phyloP scores from a whole-genome alignment of 805 yeast species.

The Novakomyces olei region DNA sequence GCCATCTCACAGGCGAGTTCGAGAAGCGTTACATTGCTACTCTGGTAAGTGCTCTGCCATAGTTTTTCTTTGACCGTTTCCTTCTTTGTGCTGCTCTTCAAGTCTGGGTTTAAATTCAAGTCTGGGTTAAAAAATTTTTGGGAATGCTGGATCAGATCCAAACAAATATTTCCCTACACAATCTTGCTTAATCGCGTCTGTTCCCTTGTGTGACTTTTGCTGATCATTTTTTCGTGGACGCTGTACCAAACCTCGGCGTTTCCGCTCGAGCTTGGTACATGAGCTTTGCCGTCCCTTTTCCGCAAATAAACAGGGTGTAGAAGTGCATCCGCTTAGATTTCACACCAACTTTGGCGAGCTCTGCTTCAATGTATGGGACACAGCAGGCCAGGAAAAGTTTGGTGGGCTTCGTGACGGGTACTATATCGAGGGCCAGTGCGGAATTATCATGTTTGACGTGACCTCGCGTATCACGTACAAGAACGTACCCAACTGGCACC shows the following conservation, averaged over 20 bases:
- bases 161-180: no score
- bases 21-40: constrained; percentile 92
- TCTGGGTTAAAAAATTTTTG: no score
- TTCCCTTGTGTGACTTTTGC: no score
- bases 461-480: constrained; percentile 98
- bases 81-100: no score
- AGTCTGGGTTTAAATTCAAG: no score
- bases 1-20: constrained; percentile 98
- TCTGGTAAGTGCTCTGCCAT: constrained; percentile 3
- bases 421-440: constrained; percentile 99
- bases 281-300: no score
- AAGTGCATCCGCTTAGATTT: constrained; percentile 95
- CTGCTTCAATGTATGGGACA: constrained; percentile 98
- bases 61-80: no score
- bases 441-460: constrained; percentile 98
- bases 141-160: no score
- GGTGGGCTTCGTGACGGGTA: constrained; percentile 99
- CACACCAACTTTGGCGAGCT: constrained; percentile 97
- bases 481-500: constrained; percentile 99
- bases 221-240: no score
- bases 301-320: constrained; percentile 52
- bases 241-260: no score
- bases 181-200: no score
- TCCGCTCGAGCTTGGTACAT: no score
- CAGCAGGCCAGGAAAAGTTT: constrained; percentile 99